Base-by-base conservation (phyloP, 2,329 filamentous ascomycete species). In the Pseudogymnoascus pannorum region DNA sequence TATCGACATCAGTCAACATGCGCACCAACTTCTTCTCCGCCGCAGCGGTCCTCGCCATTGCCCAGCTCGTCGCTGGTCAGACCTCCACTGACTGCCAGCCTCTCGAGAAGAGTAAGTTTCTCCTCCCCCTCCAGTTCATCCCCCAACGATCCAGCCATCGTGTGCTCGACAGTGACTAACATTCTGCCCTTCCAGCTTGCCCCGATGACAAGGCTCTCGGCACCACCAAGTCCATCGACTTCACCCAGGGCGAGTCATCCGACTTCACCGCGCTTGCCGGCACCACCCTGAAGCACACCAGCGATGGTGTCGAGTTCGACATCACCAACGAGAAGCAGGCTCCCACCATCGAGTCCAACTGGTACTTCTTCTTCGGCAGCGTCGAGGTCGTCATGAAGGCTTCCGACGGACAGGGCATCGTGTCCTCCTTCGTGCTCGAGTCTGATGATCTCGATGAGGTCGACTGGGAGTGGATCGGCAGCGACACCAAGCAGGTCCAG, bases 251-350 rank as follows among this genome's bases (percentile, higher is more conserved):
- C 42, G 70, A 70, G 40, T 71, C 75, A 65, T 72, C 68, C 62
- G 79, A 82, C 66, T 90, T 88, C 73, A 82, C 78, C 0, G 75
- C 81, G 8, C 82, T 82, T 51, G 72, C 72, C 62, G 77, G 81
- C 58, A 78, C 75, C 4, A 70, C 70, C 22, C 73, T 76, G 63
- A 69, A 72, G 62, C 72, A 77, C 63, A 69, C 63, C 31, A 57
- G 71, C 7, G 72, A 76, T 18, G 81, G 80, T 22, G 79, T 77
- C 48, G 73, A 76, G n/a, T 81, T 83, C 70, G 76, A 71, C 38
- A 78, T 83, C 65, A 71, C 69, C 51, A 77, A 76, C 64, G 73
- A 74, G 31, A 75, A 74, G 12, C 75, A 82, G 63, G 78, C 80
- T 1, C 81, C 81, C 22, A 76, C 76, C 44, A 72, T 79, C 59